Evolutionary conservation across 495 filamentous ascomycete species (phyloP), one percentile per base, ranked within the genome.

Genomic region (Aspergillus bertholletiae): DNA sequence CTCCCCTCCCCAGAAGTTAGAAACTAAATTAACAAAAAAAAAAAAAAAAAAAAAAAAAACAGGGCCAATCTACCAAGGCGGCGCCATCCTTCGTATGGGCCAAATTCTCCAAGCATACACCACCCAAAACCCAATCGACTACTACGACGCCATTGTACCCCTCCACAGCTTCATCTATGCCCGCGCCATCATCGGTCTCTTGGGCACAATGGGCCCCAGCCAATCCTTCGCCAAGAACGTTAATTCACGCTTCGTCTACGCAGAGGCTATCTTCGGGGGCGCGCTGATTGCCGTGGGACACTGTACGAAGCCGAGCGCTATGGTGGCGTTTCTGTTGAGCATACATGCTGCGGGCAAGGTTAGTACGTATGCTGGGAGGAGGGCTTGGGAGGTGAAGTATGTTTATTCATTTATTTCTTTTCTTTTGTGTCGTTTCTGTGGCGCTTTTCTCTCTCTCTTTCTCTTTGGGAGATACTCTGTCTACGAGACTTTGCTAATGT

Each of bases 21-120:
- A n/a, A n/a, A n/a, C n/a, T n/a, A n/a, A n/a, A n/a, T n/a, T n/a
- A n/a, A n/a, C n/a, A n/a, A n/a, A n/a, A n/a, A n/a, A n/a, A n/a
- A n/a, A n/a, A n/a, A n/a, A n/a, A n/a, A n/a, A n/a, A n/a, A n/a
- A n/a, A n/a, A n/a, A n/a, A n/a, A n/a, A n/a, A n/a, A 3, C 21
- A 53, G 50, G 55, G 23, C 49, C 55, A 32, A 44, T 23, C 6
- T 58, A 58, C 55, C 55, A 58, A 49, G 55, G 44, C 5, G 49
- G 49, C 11, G 26, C 43, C 4, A 13, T 58, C 34, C 49, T 53
- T 32, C 49, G 55, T 1, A 30, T 45, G 7, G 13, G 43, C 5
- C 32, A 30, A 15, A 53, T 58, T 7, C 49, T 58, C 32, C 28
- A 51, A 40, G 55, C 55, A 28, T 58, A 53, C 27, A 35, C 49